Base-by-base conservation (phyloP, 2,329 filamentous ascomycete species). In the Aspergillus oerlinghausenensis region DNA sequence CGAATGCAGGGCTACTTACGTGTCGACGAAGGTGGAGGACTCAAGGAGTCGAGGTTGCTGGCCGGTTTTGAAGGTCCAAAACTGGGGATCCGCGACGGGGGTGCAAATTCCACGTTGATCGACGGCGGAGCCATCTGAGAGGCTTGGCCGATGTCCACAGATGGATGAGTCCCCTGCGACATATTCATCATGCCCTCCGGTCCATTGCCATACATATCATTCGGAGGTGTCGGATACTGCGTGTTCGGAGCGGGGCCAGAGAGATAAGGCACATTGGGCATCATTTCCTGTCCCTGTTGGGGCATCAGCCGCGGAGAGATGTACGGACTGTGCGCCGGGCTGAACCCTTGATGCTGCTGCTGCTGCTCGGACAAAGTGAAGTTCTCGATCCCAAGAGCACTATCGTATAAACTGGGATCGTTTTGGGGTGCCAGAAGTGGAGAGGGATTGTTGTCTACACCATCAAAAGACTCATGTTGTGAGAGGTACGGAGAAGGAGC, bases 61-160 rank as follows among this genome's bases (percentile, higher is more conserved):
- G 86, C 78, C n/a, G 80, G 80, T 29, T 89, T 90, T 21, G 82
- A 79, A 28, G 84, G 82, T 60, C 88, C 88, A 69, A 89, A 88
- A 64, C 80, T 85, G 53, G 80, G 83, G 66, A 84, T 84, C 56
- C 83, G 78, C 52, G 88, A 84, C 8, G 87, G 87, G 25, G 92
- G 92, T 17, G 92, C 92, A 72, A 90, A 92, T 70, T 96, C 90
- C 65, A 97, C 94, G 69, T 94, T 96, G 74, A 97, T 97, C 52
- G 92, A 90, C 0, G 92, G 92, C n/a, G 92, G 90, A 3, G 88
- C 88, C 87, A 96, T 94, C 63, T 89, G 83, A 51, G 87, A 84
- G 49, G 83, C 85, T 69, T 83, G 86, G 5, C 85, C 84, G 70
- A 89, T 83, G 56, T 92, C 88, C 29, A 75, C 71, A 25, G 75